Conservation (phyloP, 2,329 filamentous ascomycete genomes). For the Zymoseptoria pseudotritici region DNA sequence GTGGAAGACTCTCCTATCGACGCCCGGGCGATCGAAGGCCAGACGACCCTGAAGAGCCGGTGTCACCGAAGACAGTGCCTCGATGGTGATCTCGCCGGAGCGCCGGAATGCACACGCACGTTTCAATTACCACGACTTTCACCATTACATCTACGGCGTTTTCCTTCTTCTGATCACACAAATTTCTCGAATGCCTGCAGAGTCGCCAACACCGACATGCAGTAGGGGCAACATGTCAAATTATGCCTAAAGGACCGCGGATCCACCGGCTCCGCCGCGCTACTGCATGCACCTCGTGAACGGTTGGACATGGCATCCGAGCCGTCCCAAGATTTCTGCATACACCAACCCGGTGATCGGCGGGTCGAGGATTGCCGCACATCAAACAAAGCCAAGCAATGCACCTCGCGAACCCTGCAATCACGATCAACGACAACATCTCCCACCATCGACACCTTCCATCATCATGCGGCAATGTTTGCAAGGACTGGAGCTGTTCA, state of each 20-base stretch:
- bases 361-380: not conserved
- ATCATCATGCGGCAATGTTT: not conserved
- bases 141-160: not conserved
- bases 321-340: not conserved
- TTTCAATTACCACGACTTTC: not conserved
- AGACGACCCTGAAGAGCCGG: not conserved
- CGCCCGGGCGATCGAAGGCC: not conserved
- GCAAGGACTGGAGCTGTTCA: not conserved
- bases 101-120: not conserved
- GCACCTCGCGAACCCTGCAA: not conserved
- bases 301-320: not conserved
- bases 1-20: not conserved
- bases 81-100: not conserved
- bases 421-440: not conserved
- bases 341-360: not conserved
- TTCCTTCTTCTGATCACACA: not conserved
- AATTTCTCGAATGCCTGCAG: not conserved
- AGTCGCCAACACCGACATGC: not conserved
- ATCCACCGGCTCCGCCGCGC: not conserved
- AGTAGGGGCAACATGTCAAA: not conserved
- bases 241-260: not conserved
- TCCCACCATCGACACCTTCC: not conserved
- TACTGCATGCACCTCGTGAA: not conserved
- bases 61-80: not conserved
- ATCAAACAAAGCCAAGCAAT: not conserved